Percentiles rank a stretch among this genome's conserved stretches.
Conservation (phyloP, 1,284 basidiomycete genomes). For the Trichosporon sp. region DNA sequence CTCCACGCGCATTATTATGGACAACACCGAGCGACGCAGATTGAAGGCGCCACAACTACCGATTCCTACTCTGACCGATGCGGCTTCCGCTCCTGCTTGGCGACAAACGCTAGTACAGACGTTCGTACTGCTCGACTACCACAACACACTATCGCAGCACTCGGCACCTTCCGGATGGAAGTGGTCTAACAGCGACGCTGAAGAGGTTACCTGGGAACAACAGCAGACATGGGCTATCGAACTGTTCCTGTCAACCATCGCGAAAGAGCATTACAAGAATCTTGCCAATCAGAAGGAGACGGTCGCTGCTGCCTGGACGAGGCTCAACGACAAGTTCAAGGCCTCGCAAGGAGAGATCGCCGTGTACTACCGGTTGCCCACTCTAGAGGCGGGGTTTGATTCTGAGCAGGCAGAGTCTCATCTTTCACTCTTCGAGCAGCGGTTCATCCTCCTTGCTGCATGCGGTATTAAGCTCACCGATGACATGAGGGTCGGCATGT, state of each 20-base stretch:
- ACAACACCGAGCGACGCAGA: neutral
- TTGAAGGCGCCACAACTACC: neutral
- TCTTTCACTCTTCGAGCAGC: neutral
- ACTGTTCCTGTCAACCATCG: neutral
- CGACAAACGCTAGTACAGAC: neutral
- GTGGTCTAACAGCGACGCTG: neutral
- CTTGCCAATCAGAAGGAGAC: neutral
- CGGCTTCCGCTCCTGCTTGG: neutral
- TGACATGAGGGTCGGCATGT: constrained; percentile 1
- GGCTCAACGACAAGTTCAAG: constrained; percentile 2
- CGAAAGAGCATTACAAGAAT: neutral
- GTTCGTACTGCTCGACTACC: neutral
- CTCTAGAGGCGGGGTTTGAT: neutral
- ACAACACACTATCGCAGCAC: neutral
- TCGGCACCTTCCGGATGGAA: neutral
- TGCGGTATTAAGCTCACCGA: neutral
- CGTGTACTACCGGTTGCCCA: neutral
- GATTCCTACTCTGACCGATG: neutral
- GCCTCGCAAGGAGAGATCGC: neutral
- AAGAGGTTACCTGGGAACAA: neutral
- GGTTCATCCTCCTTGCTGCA: neutral
- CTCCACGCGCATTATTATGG: neutral
- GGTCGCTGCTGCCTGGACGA: neutral
- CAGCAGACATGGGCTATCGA: neutral
- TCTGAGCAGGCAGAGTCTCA: neutral